Percentiles rank a stretch among this genome's conserved stretches.
Evolutionary conservation across 2,329 filamentous ascomycete species (phyloP).

Genomic region (Trichoderma atroviride): DNA sequence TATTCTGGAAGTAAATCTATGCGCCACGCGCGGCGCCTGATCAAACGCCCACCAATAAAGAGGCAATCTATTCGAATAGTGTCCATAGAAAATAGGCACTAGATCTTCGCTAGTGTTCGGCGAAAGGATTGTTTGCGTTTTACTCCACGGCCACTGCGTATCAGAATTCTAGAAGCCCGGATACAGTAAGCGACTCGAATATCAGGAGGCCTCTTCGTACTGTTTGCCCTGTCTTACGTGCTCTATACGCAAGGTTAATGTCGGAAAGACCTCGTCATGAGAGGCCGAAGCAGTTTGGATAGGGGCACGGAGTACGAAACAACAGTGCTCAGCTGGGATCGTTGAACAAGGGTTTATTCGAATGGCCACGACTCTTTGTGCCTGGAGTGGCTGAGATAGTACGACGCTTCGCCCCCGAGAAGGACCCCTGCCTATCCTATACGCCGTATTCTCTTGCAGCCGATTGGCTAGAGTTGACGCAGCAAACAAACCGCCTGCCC

Average conservation of each 20-base stretch:
- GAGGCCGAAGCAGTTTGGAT: not conserved
- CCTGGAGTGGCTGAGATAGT: constrained; percentile 11
- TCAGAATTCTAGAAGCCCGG: not conserved
- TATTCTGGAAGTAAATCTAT: not conserved
- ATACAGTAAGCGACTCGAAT: not conserved
- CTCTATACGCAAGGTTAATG: not conserved
- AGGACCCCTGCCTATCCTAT: not conserved
- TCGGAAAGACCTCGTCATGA: not conserved
- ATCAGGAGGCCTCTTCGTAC: constrained; percentile 12
- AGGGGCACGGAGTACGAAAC: constrained; percentile 4
- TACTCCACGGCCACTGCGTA: not conserved
- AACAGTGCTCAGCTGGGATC: not conserved
- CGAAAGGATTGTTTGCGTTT: not conserved
- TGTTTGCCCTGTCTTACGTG: not conserved
- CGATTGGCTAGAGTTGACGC: not conserved
- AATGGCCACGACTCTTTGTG: not conserved
- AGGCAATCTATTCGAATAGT: not conserved
- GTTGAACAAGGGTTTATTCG: not conserved
- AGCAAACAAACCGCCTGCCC: not conserved
- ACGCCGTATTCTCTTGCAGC: not conserved
- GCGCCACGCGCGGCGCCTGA: not conserved
- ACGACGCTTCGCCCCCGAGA: constrained; percentile 8
- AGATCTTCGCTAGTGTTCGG: not conserved
- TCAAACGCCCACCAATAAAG: not conserved
- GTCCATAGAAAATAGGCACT: not conserved